Evolutionary conservation across 2,329 filamentous ascomycete genomes (phyloP), one percentile per base, ranked within the genome.

Genomic region (Penicillium rolfsii): DNA sequence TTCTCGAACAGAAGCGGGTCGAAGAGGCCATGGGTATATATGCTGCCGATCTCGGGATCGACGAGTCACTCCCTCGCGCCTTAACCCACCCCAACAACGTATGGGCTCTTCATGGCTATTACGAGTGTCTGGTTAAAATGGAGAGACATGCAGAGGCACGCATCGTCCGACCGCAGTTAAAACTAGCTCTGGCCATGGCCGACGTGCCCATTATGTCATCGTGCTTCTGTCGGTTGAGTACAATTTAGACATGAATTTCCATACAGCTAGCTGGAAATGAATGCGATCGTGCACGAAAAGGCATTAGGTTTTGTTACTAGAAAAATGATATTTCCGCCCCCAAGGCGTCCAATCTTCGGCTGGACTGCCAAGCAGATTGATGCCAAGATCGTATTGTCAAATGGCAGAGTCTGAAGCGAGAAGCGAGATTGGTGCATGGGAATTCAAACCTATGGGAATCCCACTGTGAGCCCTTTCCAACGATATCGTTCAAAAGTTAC

Each of bases 51-150:
- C 75, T 90, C 8, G 88, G 88, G 0, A 68, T 87, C 8, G 81
- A 84, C 43, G 77, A 81, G 14, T 83, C 81, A 0, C 72, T 91
- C 2, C 86, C 89, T 0, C 80, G 90, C n/a, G 84, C 88, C 0
- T 77, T 86, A 54, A 84, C 85, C 62, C 90, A 92, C 73, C 87
- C 85, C 1, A 88, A 87, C 54, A 93, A 93, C 65, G 85, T 93
- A 0, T 93, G 90, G 90, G 84, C 89, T 4, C 73, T 93, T 59
- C 88, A 91, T 68, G 90, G 90, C 0, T 89, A 87, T 65, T 83
- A 91, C 63, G 90, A 93, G 75, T 91, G 90, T 70, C 71, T 92
- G 52, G 64, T 80, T 1, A 84, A 78, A 64, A 70, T 89, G 12
- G 85, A 84, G 0, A 76, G 80, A 19, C 67, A 55, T 1, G 74